These are phyloP conservation scores for Pythium angustatum DNA, from an alignment of 352 stramenopile genomes.

Conservation along the genomic window DNA sequence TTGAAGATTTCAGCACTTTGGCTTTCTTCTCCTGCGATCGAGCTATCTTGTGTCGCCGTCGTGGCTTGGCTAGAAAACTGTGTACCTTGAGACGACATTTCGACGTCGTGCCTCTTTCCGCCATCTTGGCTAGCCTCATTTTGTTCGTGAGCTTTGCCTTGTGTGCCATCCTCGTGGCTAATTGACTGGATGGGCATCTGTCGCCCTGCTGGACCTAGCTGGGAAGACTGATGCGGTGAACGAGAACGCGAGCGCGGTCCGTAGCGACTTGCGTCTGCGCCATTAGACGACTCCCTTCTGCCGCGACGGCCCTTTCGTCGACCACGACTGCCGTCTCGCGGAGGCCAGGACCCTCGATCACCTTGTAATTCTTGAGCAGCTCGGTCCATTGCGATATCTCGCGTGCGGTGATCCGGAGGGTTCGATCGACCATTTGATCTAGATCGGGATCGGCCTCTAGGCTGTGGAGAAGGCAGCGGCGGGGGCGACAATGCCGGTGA, in stretches of 20 bases:
- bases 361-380: not conserved
- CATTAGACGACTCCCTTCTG: not conserved
- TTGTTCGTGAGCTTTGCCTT: not conserved
- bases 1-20: not conserved
- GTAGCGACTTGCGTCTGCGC: constrained; percentile 6
- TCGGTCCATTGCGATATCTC: not conserved
- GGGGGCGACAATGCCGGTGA: constrained; percentile 13
- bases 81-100: constrained; percentile 3
- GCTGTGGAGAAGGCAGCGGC: constrained; percentile 12
- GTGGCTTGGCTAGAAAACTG: constrained; percentile 12
- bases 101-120: not conserved
- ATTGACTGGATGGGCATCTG: not conserved
- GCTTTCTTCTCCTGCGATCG: constrained; percentile 3
- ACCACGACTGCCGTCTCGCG: constrained; percentile 11
- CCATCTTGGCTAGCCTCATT: not conserved
- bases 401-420: not conserved
- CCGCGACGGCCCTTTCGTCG: not conserved
- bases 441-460: constrained; percentile 23
- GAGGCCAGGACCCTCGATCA: constrained; percentile 4
- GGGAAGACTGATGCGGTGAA: not conserved
- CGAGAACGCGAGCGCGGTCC: constrained; percentile 19
- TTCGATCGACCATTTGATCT: constrained; percentile 14
- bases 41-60: constrained; percentile 12
- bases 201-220: not conserved
- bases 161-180: not conserved